Evolutionary conservation across 2,329 filamentous ascomycete species (phyloP).

Genomic region (Neophaeococcomyces aloes): DNA sequence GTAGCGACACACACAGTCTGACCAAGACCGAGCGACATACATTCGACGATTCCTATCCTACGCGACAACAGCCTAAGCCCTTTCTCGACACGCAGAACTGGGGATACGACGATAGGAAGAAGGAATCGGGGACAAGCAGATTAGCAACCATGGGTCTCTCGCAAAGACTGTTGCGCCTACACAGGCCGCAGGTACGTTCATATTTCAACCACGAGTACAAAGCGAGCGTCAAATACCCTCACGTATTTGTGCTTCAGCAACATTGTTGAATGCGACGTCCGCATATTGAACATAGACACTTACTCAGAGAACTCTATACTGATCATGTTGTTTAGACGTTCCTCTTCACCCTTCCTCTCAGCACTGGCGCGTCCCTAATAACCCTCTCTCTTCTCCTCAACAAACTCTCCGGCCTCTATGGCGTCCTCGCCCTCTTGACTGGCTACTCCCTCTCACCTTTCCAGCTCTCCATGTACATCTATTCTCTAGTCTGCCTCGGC

Average conservation of each 20-base stretch:
- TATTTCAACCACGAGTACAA: background rate
- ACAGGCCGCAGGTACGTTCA: constrained; percentile 37
- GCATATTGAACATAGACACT: constrained; percentile 8
- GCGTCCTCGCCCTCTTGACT: constrained; percentile 76
- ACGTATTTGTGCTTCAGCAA: too few species aligned
- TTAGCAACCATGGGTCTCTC: constrained; percentile 22
- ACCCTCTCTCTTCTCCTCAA: constrained; percentile 76
- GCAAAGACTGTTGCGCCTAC: constrained; percentile 37
- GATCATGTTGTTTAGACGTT: constrained; percentile 53
- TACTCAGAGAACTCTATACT: constrained; percentile 7
- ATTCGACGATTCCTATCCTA: too few species aligned
- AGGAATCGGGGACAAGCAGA: background rate
- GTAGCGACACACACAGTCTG: too few species aligned
- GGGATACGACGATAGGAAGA: background rate
- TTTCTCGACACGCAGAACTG: background rate
- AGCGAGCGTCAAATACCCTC: too few species aligned
- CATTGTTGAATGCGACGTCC: too few species aligned
- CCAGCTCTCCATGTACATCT: constrained; percentile 85
- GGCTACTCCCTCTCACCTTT: constrained; percentile 72
- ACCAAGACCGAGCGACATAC: too few species aligned
- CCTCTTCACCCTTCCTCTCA: constrained; percentile 73
- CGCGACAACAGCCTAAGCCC: too few species aligned
- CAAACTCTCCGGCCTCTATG: constrained; percentile 84
- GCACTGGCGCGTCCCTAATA: constrained; percentile 77
- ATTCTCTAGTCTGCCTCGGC: constrained; percentile 63